Evolutionary conservation across 1,284 basidiomycete genomes (phyloP).

Genomic region (Singerocomus inundabilis): DNA sequence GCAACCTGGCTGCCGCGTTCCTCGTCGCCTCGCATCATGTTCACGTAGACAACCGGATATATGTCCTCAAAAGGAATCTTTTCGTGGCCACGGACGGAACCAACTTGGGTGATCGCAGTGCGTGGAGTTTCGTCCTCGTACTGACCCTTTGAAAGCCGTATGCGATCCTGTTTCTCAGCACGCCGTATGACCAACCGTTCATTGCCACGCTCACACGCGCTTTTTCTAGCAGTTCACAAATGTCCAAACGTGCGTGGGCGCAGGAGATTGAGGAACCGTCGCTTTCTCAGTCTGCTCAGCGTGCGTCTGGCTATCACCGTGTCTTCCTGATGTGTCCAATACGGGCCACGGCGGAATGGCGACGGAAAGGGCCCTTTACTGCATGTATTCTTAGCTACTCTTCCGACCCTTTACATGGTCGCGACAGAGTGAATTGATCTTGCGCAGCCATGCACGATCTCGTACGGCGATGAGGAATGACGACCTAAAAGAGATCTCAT

Average conservation of each 20-base stretch:
- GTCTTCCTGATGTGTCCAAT: background rate
- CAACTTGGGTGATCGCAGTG: background rate
- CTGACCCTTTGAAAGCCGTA: background rate
- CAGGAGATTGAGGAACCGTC: background rate
- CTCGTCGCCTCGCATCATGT: conserved; percentile 3
- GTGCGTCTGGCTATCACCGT: conserved; percentile 8
- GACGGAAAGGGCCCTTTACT: background rate
- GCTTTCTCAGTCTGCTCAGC: background rate
- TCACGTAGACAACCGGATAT: conserved; percentile 4
- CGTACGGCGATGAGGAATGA: conserved; percentile 6
- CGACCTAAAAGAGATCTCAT: background rate
- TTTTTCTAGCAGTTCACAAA: background rate
- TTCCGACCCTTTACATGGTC: conserved; percentile 5
- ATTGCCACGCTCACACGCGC: background rate
- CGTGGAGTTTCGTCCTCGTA: background rate
- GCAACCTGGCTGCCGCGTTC: background rate
- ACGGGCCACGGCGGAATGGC: background rate
- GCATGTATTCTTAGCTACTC: background rate
- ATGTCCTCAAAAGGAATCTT: conserved; percentile 1
- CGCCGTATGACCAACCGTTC: background rate
- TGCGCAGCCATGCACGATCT: background rate
- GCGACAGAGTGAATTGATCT: conserved; percentile 8
- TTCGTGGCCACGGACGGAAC: background rate
- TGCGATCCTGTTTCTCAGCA: background rate
- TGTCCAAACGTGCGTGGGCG: background rate